Evolutionary conservation across 2,329 filamentous ascomycete species (phyloP), one percentile per base, ranked within the genome.

Genomic region (Calonectria fujianensis): DNA sequence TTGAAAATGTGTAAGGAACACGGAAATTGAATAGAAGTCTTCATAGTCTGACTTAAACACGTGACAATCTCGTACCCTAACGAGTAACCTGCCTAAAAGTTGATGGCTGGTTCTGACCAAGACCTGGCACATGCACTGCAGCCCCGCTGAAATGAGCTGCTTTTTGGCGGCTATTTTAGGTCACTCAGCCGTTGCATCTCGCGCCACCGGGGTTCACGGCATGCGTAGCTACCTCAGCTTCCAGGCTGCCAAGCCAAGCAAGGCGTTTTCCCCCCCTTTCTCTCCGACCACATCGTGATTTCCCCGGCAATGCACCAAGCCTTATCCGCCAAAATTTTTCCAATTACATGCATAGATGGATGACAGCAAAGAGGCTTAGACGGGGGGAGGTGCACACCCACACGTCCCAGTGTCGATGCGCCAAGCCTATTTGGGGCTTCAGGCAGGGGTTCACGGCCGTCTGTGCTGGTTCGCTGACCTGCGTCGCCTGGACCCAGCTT

Each of bases 401-500:
- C 41, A 45, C 18, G 18, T 18, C 18, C 7, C n/a, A 18, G 41
- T 37, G 32, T 35, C 32, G 54, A 59, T 59, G 57, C 57, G 37
- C 57, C 57, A 63, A 63, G 32, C 57, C 57, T 37, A n/a, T 61
- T 41, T 41, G 35, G 29, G 35, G 20, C 52, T 37, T 37, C 8
- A 7, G n/a, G 54, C 54, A 59, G 54, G 54, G 57, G 32, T 39
- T 63, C 57, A 9, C 57, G 35, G 57, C 57, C 54, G 52, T 63
- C 52, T 50, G 68, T 50, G 48, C 66, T 69, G 65, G 65, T 57
- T 57, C 65, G 48, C 65, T 31, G 65, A 2, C 13, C 14, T 45
- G 39, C 52, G 48, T 63, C 52, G 41, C 65, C 54, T 39, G 52
- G 39, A 69, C 54, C 54, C 71, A 64, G 57, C 35, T 45, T 31